Evolutionary conservation across 148 eudicot genomes (phyloP), one percentile per base, ranked within the genome.

Genomic region (Suaeda aralocaspica): DNA sequence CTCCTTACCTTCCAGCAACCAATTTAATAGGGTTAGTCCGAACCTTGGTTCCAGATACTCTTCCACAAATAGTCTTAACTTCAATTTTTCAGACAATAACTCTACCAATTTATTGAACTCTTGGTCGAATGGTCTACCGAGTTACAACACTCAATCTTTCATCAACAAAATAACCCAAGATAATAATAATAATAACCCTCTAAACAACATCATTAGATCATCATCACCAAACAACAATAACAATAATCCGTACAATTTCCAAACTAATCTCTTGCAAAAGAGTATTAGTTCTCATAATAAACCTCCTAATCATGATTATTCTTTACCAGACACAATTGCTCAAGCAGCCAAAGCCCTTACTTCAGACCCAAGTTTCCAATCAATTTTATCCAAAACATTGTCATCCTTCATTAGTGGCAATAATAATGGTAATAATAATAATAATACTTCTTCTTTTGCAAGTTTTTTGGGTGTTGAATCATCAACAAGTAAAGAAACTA

Each of bases 311-410:
- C 79, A 73, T 34, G 82, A 78, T 25, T 52, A 71, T 31, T 48
- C 73, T 26, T 24, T 79, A 59, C 76, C 80, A 9, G 91, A 92
- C 46, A 68, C 85, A 2, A 75, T 89, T 61, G 87, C 86, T 16
- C 92, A 91, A 53, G 97, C 97, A 48, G 89, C 92, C 4, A 92
- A 85, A 83, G 93, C 88, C 25, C 84, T 92, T 55, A 89, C 98
- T 5, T 88, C 98, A 0, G 87, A 92, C 72, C 98, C 98, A 13
- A 82, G 71, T 66, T 92, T 92, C 67, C 98, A 88, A 16, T 86
- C 96, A 2, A 91, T 85, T 42, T 62, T 92, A 48, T 82, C 85
- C 0, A 86, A 87, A 0, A 96, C 97, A 52, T 76, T 92, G 5
- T 74, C 88, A 34, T 86, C 96, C 5, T 83, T 92, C 72, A 89